phyloP scores from a whole-genome alignment of 352 stramenopile genomes.

The Phytophthora rubi region DNA sequence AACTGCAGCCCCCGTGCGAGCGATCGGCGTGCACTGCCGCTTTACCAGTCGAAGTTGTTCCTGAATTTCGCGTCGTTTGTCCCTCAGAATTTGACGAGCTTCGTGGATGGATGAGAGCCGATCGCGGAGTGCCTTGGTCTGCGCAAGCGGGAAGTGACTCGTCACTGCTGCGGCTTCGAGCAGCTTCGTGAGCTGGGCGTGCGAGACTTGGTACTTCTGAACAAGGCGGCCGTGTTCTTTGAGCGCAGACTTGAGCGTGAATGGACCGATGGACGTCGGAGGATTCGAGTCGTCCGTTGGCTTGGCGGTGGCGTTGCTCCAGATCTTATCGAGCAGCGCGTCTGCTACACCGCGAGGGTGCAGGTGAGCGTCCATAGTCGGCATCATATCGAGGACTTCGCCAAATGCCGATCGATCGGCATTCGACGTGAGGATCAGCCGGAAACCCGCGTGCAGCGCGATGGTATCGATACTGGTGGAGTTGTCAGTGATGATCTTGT shows the following conservation, averaged over 20 bases:
- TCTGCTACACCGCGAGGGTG: slow-evolving; percentile 39
- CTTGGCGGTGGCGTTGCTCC: slow-evolving; percentile 23
- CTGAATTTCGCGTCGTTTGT: slow-evolving; percentile 24
- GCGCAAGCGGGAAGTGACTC: slow-evolving; percentile 51
- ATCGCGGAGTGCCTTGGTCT: slow-evolving; percentile 45
- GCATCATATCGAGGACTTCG: slow-evolving; percentile 40
- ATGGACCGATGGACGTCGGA: slow-evolving; percentile 2
- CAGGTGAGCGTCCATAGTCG: slow-evolving; percentile 41
- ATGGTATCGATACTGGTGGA: slow-evolving; percentile 12
- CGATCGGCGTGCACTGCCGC: slow-evolving; percentile 13
- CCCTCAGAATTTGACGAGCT: slow-evolving; percentile 22
- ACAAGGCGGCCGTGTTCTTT: slow-evolving; percentile 34
- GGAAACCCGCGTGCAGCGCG: slow-evolving; percentile 46
- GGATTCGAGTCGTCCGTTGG: not conserved
- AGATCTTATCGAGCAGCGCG: slow-evolving; percentile 58
- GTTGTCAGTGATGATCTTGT: not conserved
- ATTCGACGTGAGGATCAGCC: slow-evolving; percentile 53
- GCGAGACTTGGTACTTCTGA: slow-evolving; percentile 21
- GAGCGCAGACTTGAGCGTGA: slow-evolving; percentile 41
- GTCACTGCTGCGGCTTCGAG: slow-evolving; percentile 49
- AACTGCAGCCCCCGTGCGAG: slow-evolving; percentile 42
- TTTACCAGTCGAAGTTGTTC: slow-evolving; percentile 23
- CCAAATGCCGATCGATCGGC: slow-evolving; percentile 41
- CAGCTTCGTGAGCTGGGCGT: slow-evolving; percentile 44
- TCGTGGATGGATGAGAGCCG: slow-evolving; percentile 36